phyloP scores from a whole-genome alignment of 148 eudicot species.

The Agrostemma githago region DNA sequence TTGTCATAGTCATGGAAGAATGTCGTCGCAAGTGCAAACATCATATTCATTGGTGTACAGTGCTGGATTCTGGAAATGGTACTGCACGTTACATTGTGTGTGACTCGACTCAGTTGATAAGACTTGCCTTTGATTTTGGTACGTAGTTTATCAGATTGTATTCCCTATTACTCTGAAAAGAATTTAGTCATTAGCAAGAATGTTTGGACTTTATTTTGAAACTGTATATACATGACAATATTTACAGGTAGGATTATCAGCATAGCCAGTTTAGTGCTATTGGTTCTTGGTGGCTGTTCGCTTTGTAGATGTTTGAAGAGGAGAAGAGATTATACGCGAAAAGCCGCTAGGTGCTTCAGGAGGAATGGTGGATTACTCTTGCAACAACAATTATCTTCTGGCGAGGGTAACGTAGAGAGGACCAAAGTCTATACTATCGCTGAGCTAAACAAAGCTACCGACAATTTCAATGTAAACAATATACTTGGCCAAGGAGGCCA shows the following conservation, averaged over 20 bases:
- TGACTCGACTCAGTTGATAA: too few relatives aligned
- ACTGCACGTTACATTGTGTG: neutral
- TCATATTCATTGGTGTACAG: too few relatives aligned
- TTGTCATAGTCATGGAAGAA: constrained; percentile 5
- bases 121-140: too few relatives aligned
- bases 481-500: too few relatives aligned
- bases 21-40: constrained; percentile 18
- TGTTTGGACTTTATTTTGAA: neutral
- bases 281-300: neutral
- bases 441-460: too few relatives aligned
- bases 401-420: too few relatives aligned
- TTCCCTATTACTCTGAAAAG: neutral
- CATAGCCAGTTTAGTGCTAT: neutral
- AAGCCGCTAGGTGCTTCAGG: neutral
- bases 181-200: too few relatives aligned
- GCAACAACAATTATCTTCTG: too few relatives aligned
- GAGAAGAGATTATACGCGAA: constrained; percentile 1
- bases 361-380: too few relatives aligned
- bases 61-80: too few relatives aligned
- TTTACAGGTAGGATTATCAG: neutral
- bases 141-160: neutral
- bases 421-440: too few relatives aligned
- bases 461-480: too few relatives aligned
- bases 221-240: neutral
- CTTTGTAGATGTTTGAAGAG: constrained; percentile 1